These are phyloP conservation scores for Hyaloperonospora arabidopsidis DNA, from an alignment of 352 stramenopile genomes.

Conservation along the genomic window DNA sequence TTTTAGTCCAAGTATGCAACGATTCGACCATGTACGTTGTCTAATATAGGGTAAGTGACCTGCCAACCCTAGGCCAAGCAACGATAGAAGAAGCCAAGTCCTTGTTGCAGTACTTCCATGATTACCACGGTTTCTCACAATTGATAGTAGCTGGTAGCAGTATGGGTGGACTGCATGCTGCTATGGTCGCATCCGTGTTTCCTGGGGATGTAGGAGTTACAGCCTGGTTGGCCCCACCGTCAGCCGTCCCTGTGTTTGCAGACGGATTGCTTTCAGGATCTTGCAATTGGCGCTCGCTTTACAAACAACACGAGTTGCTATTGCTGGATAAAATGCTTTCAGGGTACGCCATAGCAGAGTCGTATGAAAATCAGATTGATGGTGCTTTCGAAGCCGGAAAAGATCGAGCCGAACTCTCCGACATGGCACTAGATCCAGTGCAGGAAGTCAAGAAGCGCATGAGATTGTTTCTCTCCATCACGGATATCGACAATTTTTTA, in stretches of 20 bases:
- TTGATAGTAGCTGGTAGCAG: slow-evolving; percentile 64
- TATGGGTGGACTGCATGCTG: slow-evolving; percentile 74
- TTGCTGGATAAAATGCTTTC: slow-evolving; percentile 68
- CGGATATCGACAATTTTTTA: slow-evolving; percentile 73
- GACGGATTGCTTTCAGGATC: slow-evolving; percentile 66
- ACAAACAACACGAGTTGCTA: slow-evolving; percentile 57
- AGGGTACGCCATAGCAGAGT: slow-evolving; percentile 26
- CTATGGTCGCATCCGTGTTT: slow-evolving; percentile 69
- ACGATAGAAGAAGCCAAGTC: slow-evolving; percentile 83
- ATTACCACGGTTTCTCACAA: slow-evolving; percentile 42
- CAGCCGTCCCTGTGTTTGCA: slow-evolving; percentile 60
- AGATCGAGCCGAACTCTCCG: not conserved
- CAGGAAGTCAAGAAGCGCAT: slow-evolving; percentile 71
- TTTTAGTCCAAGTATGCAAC: not conserved
- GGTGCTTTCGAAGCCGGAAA: not conserved
- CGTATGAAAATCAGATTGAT: slow-evolving; percentile 15
- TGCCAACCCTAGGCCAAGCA: slow-evolving; percentile 65
- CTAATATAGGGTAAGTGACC: slow-evolving; percentile 44
- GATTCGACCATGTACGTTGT: not conserved
- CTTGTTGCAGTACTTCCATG: slow-evolving; percentile 53
- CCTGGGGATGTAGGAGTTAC: slow-evolving; percentile 55
- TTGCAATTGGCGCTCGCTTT: slow-evolving; percentile 69
- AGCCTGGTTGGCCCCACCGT: slow-evolving; percentile 67
- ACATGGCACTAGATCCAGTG: slow-evolving; percentile 34
- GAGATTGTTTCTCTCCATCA: slow-evolving; percentile 72